phyloP scores from a whole-genome alignment of 2,329 filamentous ascomycete species.

The Chaetomiaceae sp. region DNA sequence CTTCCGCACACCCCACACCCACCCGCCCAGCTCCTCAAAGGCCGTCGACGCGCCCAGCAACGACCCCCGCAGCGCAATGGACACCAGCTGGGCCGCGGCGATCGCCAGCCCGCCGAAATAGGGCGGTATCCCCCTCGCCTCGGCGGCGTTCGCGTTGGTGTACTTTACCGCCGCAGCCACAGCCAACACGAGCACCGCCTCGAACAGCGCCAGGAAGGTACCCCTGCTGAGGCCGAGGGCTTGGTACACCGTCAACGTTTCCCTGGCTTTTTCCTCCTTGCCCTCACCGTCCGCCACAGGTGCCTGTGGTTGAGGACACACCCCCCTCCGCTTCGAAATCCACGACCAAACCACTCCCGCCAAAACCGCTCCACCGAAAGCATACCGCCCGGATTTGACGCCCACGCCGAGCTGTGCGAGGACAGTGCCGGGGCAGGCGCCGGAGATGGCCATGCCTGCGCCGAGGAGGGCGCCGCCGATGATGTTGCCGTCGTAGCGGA shows the following conservation, averaged over 20 bases:
- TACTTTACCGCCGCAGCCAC: slow-evolving; percentile 37
- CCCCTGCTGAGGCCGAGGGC: slow-evolving; percentile 38
- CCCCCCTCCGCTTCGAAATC: slow-evolving; percentile 37
- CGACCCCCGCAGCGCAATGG: slow-evolving; percentile 47
- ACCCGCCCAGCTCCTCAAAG: slow-evolving; percentile 57
- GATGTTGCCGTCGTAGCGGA: slow-evolving; percentile 58
- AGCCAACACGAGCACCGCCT: slow-evolving; percentile 37
- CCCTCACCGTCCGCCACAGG: background rate
- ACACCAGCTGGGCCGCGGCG: slow-evolving; percentile 53
- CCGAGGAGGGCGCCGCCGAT: slow-evolving; percentile 59
- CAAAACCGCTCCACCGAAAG: slow-evolving; percentile 49
- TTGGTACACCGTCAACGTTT: slow-evolving; percentile 35
- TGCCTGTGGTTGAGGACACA: background rate
- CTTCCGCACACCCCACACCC: slow-evolving; percentile 39
- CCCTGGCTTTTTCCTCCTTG: slow-evolving; percentile 21
- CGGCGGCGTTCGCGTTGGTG: slow-evolving; percentile 26
- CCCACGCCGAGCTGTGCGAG: slow-evolving; percentile 56
- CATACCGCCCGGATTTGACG: slow-evolving; percentile 47
- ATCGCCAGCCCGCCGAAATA: slow-evolving; percentile 56
- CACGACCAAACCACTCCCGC: slow-evolving; percentile 53
- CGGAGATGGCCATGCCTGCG: slow-evolving; percentile 61
- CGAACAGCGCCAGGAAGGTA: slow-evolving; percentile 39
- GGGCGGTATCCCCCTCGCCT: slow-evolving; percentile 39
- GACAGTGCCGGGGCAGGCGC: slow-evolving; percentile 62
- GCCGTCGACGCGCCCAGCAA: slow-evolving; percentile 58